Conservation (phyloP, 2,329 filamentous ascomycete genomes). For the Alternaria sp. region DNA sequence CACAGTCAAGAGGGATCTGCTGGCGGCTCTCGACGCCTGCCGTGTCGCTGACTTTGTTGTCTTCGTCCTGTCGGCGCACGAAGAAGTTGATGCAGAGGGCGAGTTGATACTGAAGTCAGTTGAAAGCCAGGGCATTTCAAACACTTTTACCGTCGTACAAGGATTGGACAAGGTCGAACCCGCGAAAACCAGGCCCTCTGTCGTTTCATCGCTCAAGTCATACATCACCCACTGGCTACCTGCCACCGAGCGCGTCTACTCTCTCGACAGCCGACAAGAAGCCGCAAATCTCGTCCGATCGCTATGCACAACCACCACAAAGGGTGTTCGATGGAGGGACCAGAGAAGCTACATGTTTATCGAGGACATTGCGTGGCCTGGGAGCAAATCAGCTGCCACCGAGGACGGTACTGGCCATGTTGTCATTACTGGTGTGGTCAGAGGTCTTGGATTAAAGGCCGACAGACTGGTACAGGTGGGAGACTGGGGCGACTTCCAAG, state of each 20-base stretch:
- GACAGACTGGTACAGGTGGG: constrained; percentile 90
- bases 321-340: constrained; percentile 94
- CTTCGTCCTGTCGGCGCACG: constrained; percentile 80
- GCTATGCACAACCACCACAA: constrained; percentile 89
- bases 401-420: constrained; percentile 65
- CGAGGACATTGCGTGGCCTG: constrained; percentile 79
- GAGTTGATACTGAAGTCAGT: constrained; percentile 86
- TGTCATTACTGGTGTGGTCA: constrained; percentile 81
- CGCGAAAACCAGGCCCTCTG: constrained; percentile 77
- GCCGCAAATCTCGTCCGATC: constrained; percentile 90
- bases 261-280: constrained; percentile 86
- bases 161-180: constrained; percentile 80
- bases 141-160: constrained; percentile 84
- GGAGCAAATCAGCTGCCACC: constrained; percentile 53
- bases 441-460: constrained; percentile 86
- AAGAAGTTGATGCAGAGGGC: constrained; percentile 84
- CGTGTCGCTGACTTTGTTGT: constrained; percentile 91
- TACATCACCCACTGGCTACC: constrained; percentile 96
- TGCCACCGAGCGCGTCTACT: constrained; percentile 88
- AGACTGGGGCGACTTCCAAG: constrained; percentile 92
- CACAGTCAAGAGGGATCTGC: constrained; percentile 74
- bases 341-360: constrained; percentile 95
- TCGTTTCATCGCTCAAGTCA: constrained; percentile 84
- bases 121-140: constrained; percentile 94
- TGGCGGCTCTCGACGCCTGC: constrained; percentile 83